Percentiles rank a stretch among this genome's conserved stretches.
phyloP scores from a whole-genome alignment of 495 filamentous ascomycete genomes.

The Friedmanniomyces endolithicus region DNA sequence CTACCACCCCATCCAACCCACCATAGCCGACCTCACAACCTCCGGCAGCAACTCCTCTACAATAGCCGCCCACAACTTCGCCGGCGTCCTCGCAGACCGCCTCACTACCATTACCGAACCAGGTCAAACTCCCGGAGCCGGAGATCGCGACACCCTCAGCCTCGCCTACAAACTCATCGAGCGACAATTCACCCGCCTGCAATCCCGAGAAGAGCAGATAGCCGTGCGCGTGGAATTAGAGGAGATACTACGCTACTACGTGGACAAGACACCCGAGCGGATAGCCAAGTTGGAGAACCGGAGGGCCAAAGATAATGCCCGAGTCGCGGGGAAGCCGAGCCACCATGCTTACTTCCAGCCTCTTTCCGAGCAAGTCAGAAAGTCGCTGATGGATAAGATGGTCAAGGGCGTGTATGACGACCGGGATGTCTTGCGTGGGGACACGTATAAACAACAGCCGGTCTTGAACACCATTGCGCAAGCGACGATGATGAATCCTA shows the following conservation, averaged over 20 bases:
- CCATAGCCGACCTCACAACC: neutral
- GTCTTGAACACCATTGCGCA: conserved; percentile 12
- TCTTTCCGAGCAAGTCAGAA: conserved; percentile 1
- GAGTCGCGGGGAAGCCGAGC: neutral
- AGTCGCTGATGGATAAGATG: conserved; percentile 4
- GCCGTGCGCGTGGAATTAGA: neutral
- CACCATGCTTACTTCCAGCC: conserved; percentile 2
- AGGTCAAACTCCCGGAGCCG: neutral
- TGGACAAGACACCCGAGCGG: neutral
- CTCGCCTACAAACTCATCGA: conserved; percentile 6
- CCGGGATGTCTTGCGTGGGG: neutral
- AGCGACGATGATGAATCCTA: conserved; percentile 11
- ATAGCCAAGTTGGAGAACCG: neutral
- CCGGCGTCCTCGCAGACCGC: conserved; percentile 12
- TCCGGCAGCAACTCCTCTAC: conserved; percentile 6
- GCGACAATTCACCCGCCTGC: conserved; percentile 8
- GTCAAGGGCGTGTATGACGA: conserved; percentile 14
- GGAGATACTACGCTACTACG: neutral
- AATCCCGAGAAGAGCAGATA: conserved; percentile 6
- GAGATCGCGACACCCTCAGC: neutral
- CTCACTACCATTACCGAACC: conserved; percentile 5
- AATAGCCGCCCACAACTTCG: conserved; percentile 10
- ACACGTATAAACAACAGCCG: conserved; percentile 10
- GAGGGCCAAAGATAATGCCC: no score
- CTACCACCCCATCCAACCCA: neutral